Conservation (phyloP, 805 yeast genomes). For the Yarrowia sp. region DNA sequence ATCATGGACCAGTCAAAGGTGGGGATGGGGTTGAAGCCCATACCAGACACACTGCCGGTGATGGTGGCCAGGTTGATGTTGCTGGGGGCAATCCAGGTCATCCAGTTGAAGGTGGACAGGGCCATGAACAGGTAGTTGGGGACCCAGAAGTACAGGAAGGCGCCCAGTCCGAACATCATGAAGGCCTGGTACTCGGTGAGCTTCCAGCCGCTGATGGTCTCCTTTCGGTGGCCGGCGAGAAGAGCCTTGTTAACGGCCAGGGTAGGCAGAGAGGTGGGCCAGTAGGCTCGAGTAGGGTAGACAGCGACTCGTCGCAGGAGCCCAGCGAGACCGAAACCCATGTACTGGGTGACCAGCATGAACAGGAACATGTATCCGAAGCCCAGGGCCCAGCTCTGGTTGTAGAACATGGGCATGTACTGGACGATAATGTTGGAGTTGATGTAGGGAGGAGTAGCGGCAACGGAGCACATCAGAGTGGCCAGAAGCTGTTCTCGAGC, state of each 20-base stretch:
- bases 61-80: conserved; percentile 59
- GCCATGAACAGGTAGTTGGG: conserved; percentile 67
- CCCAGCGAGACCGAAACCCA: conserved; percentile 74
- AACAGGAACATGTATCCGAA: conserved; percentile 56
- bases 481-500: conserved; percentile 68
- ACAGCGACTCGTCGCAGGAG: conserved; percentile 63
- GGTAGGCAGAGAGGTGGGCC: conserved; percentile 70
- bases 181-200: conserved; percentile 57
- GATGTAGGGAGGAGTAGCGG: conserved; percentile 42
- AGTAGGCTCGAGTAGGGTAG: conserved; percentile 64
- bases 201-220: conserved; percentile 57
- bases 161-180: conserved; percentile 50
- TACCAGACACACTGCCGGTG: conserved; percentile 54
- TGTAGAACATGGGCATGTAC: conserved; percentile 48
- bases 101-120: conserved; percentile 63
- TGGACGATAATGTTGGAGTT: conserved; percentile 44
- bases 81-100: conserved; percentile 65
- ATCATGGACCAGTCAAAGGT: conserved; percentile 54
- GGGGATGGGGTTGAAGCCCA: conserved; percentile 56
- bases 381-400: conserved; percentile 48
- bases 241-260: conserved; percentile 64
- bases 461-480: conserved; percentile 42
- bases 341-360: conserved; percentile 63
- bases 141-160: conserved; percentile 62
- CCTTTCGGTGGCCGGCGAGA: conserved; percentile 47